Conservation (phyloP, 805 yeast species). For the Candida mattraensis region DNA sequence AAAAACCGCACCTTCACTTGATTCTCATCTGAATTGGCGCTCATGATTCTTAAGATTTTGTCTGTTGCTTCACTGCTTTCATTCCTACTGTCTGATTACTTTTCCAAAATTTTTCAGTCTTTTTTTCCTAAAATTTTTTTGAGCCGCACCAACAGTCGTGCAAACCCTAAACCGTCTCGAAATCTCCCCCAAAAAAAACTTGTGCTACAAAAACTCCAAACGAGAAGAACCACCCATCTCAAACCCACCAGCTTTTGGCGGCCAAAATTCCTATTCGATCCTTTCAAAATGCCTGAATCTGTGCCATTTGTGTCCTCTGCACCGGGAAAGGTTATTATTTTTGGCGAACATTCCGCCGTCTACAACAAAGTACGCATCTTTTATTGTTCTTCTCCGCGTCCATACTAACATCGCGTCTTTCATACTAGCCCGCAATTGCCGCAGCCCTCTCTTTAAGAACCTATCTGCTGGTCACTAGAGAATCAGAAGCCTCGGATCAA, state of each 20-base stretch:
- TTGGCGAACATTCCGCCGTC: conserved; percentile 97
- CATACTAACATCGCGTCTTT: conserved; percentile 3
- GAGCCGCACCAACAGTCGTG: conserved; percentile 15
- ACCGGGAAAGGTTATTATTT: conserved; percentile 94
- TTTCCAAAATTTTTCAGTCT: conserved; percentile 10
- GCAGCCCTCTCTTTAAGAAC: conserved; percentile 90
- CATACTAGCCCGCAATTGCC: conserved; percentile 80
- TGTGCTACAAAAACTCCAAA: too few species aligned
- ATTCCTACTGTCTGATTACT: conserved; percentile 6
- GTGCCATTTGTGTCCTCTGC: conserved; percentile 79
- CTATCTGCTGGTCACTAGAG: conserved; percentile 63
- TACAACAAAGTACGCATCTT: conserved; percentile 56
- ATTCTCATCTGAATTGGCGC: conserved; percentile 6
- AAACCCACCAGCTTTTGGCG: too few species aligned
- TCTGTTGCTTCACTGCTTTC: conserved; percentile 10
- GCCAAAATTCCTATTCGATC: not conserved
- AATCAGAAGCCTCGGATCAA: conserved; percentile 36
- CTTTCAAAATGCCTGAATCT: conserved; percentile 3
- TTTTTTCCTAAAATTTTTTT: conserved; percentile 6
- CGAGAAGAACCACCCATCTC: too few species aligned
- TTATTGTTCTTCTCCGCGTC: too few species aligned
- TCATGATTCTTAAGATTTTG: too few species aligned
- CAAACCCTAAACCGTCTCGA: not conserved
- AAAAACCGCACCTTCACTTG: conserved; percentile 80
- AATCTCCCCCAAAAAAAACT: too few species aligned